Base-by-base conservation (phyloP, 2,329 filamentous ascomycete genomes). In the Hypocreales sp. region DNA sequence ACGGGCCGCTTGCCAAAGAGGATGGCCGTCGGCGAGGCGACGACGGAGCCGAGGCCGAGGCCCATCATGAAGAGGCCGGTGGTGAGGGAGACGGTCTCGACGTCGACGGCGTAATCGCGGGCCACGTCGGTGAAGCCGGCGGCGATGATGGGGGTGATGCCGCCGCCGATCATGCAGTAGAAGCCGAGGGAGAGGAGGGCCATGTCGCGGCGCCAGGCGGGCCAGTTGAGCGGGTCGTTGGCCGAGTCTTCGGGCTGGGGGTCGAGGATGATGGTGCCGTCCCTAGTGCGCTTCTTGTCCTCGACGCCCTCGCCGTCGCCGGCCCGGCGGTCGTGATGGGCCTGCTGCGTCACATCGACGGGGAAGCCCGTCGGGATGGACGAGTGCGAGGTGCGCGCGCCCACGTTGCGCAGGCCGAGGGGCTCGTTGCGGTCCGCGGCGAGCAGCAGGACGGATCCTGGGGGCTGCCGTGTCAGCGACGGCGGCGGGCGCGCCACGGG, bases 31-130 rank as follows among this genome's bases (percentile, higher is more conserved):
- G 87, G 90, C 0, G 81, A 90, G 41, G 79, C 76, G 28, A 95
- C 46, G 6, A 94, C 75, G 12, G 75, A 83, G 2, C 87, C 87
- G 1, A 94, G 41, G 2, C 86, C 87, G 21, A 95, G 58, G 0
- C 90, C 90, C 68, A 93, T 65, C 86, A 95, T 94, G 56, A 83
- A 94, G 10, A 94, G 56, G 1, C 86, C 86, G 0, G 86, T 93
- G 0, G 87, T 95, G 31, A 92, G 61, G 3, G 87, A 77, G 4
- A 94, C 83, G 27, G 67, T 55, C 17, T 82, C 68, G 11, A 79
- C 71, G 0, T 69, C 61, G 14, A 93, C 69, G 33, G 65, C 34
- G 45, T 79, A 67, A 22, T 65, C 61, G 1, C 61, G 36, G 2
- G 84, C 77, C 9, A 95, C 79, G 23, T 92, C 61, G 18, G 73